These are phyloP conservation scores for Podospora didyma DNA, from an alignment of 495 filamentous ascomycete species.

Conservation along the genomic window DNA sequence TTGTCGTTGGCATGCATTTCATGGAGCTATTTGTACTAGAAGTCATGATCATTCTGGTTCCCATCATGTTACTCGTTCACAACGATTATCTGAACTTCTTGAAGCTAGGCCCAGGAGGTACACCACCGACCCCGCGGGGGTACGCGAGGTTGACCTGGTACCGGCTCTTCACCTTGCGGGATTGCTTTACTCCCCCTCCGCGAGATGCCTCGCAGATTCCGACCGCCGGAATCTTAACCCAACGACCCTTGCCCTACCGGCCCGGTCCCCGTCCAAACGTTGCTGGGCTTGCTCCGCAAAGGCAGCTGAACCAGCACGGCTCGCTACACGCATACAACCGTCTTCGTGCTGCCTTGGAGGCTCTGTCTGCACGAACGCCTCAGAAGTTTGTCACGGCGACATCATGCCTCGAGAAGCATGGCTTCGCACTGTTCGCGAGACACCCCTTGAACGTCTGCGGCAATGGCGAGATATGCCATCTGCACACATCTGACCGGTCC, in stretches of 20 bases:
- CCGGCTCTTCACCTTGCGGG: conserved; percentile 53
- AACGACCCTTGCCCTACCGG: conserved; percentile 51
- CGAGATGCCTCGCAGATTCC: conserved; percentile 31
- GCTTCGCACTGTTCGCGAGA: conserved; percentile 63
- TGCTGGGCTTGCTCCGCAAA: conserved; percentile 73
- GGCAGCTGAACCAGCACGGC: conserved; percentile 67
- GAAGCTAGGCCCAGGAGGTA: conserved; percentile 75
- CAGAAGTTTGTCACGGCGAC: conserved; percentile 55
- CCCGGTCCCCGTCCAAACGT: conserved; percentile 59
- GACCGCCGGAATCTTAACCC: conserved; percentile 32
- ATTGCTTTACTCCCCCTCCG: conserved; percentile 49
- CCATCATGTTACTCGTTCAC: conserved; percentile 54
- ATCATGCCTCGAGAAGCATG: conserved; percentile 78
- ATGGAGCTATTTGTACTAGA: conserved; percentile 41
- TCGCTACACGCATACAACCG: conserved; percentile 45
- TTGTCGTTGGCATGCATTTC: conserved; percentile 48
- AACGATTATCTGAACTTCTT: conserved; percentile 76
- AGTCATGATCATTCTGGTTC: conserved; percentile 45
- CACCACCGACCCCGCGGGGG: conserved; percentile 66
- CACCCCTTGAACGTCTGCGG: conserved; percentile 60
- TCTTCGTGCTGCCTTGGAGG: conserved; percentile 47
- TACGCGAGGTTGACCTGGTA: conserved; percentile 67
- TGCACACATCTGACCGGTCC: conserved; percentile 69
- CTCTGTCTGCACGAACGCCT: conserved; percentile 44
- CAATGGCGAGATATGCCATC: conserved; percentile 74